phyloP scores from a whole-genome alignment of 148 eudicot genomes.

The Vaccinium darrowii region DNA sequence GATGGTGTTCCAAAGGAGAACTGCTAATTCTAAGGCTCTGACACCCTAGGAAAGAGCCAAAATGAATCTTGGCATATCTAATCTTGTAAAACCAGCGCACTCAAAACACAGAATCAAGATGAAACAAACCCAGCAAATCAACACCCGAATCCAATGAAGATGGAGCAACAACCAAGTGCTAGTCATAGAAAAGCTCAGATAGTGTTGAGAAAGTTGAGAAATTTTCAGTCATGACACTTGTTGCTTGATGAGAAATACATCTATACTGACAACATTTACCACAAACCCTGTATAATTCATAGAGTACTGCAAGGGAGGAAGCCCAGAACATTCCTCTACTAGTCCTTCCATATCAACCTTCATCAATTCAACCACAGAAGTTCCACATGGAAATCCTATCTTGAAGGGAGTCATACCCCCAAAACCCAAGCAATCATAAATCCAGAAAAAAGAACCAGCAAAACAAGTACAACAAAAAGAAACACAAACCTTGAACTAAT shows the following conservation, averaged over 20 bases:
- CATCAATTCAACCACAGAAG: not conserved
- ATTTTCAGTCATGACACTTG: not conserved
- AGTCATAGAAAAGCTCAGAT: not conserved
- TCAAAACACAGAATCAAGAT: not conserved
- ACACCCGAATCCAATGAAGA: not conserved
- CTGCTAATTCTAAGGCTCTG: not conserved
- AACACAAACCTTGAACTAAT: slow-evolving; percentile 13
- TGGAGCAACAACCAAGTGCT: not conserved
- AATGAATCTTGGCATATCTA: not conserved
- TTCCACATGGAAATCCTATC: not conserved
- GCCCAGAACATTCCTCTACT: not conserved
- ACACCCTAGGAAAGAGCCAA: not conserved
- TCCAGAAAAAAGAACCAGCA: not conserved
- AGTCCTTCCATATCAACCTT: not conserved
- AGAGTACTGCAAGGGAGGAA: not conserved
- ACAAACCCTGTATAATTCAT: no score
- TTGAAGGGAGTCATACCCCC: not conserved
- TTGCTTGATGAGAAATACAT: not conserved
- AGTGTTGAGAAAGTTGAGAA: not conserved
- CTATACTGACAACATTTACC: not conserved
- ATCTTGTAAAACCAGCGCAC: not conserved
- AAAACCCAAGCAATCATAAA: not conserved
- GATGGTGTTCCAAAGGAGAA: not conserved
- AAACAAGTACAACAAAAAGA: slow-evolving; percentile 8
- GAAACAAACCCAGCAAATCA: not conserved